These are phyloP conservation scores for Cornus suecica DNA, from an alignment of 148 eudicot species.

Conservation along the genomic window DNA sequence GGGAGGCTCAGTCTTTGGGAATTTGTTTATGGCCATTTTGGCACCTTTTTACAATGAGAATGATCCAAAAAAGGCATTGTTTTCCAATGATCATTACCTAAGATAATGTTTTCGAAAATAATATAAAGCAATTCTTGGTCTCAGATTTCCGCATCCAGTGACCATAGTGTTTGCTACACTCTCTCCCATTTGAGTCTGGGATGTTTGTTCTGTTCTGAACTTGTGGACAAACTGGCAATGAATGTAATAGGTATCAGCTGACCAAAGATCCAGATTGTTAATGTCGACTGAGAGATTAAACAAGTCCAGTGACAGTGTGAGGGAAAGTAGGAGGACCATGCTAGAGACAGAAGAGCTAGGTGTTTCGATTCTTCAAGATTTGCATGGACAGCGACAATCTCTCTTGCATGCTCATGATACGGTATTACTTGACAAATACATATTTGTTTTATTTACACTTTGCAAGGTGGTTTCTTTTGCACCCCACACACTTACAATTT, in stretches of 20 bases:
- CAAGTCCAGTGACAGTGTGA: slow-evolving; percentile 53
- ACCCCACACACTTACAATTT: not conserved
- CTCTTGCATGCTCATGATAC: slow-evolving; percentile 52
- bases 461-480: not conserved
- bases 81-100: too few species aligned
- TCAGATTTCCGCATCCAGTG: not conserved
- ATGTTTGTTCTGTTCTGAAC: not conserved
- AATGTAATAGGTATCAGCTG: slow-evolving; percentile 49
- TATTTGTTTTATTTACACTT: not conserved
- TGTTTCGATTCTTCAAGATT: slow-evolving; percentile 54
- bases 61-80: too few species aligned
- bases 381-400: slow-evolving; percentile 54
- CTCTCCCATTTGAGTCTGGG: slow-evolving; percentile 3
- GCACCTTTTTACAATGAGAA: not conserved
- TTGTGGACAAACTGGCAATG: not conserved
- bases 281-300: slow-evolving; percentile 63
- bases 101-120: too few species aligned
- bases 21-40: not conserved
- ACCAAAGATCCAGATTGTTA: slow-evolving; percentile 54
- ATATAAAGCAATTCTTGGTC: not conserved
- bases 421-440: slow-evolving; percentile 19
- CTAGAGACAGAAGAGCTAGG: slow-evolving; percentile 63
- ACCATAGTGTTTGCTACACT: not conserved
- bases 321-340: slow-evolving; percentile 55
- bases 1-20: not conserved